These are phyloP conservation scores for Neopestalotiopsis clavispora DNA, from an alignment of 2,329 filamentous ascomycete species.

Conservation along the genomic window DNA sequence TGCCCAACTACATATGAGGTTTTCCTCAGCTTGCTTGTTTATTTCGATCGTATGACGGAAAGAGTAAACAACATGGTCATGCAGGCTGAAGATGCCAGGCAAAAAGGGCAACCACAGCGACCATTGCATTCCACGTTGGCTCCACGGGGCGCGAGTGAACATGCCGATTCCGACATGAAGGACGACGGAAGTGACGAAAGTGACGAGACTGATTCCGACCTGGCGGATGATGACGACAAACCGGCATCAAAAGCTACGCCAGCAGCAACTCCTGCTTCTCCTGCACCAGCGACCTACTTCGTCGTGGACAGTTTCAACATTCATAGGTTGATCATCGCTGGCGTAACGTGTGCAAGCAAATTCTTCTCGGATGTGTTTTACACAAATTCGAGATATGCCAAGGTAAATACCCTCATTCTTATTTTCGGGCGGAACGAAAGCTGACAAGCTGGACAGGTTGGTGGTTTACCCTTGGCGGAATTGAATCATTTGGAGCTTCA, in stretches of 20 bases:
- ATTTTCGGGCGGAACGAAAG: background rate
- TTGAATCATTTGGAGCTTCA: constrained; percentile 96
- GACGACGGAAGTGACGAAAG: constrained; percentile 38
- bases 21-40: constrained; percentile 91
- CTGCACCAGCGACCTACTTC: constrained; percentile 66
- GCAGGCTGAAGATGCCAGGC: constrained; percentile 63
- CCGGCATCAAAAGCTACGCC: constrained; percentile 27
- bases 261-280: constrained; percentile 24
- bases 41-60: constrained; percentile 99
- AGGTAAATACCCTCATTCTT: constrained; percentile 65
- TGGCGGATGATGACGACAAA: constrained; percentile 52
- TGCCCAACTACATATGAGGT: constrained; percentile 98
- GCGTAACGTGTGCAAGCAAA: constrained; percentile 97
- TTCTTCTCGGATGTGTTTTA: constrained; percentile 99
- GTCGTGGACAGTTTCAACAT: constrained; percentile 99
- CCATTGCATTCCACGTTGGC: constrained; percentile 19
- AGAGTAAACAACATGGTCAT: constrained; percentile 83
- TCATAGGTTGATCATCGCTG: constrained; percentile 92
- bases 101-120: constrained; percentile 33
- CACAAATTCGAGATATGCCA: constrained; percentile 98
- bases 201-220: constrained; percentile 55
- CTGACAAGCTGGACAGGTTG: constrained; percentile 67
- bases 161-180: constrained; percentile 41
- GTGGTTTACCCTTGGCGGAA: constrained; percentile 87
- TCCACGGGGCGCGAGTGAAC: constrained; percentile 1